phyloP scores from a whole-genome alignment of 179 eudicot genomes.

The Beta macrorhiza region DNA sequence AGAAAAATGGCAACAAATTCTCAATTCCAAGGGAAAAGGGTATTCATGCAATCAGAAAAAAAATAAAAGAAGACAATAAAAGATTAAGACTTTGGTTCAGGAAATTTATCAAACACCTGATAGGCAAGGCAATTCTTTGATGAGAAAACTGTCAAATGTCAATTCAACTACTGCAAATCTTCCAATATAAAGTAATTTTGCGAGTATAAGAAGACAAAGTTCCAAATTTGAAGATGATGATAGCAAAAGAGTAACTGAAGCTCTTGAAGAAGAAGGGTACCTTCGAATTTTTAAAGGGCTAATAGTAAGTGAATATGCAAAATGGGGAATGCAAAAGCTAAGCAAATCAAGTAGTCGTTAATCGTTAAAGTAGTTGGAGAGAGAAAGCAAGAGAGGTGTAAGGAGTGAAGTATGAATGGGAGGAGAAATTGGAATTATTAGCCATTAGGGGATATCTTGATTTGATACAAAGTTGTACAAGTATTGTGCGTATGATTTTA shows the following conservation, averaged over 20 bases:
- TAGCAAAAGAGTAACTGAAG: background rate
- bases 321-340: background rate
- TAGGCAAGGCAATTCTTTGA: conserved; percentile 15
- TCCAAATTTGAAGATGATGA: background rate
- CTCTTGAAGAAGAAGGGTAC: background rate
- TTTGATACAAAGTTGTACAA: no score
- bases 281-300: background rate
- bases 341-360: no score
- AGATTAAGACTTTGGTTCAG: conserved; percentile 17
- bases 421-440: no score
- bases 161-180: background rate
- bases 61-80: background rate
- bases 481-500: no score
- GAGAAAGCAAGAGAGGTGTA: background rate
- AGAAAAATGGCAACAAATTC: background rate
- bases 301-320: background rate
- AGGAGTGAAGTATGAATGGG: no score
- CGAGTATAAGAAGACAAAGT: background rate
- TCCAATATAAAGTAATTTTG: background rate
- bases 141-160: background rate
- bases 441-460: no score
- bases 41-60: background rate
- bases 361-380: background rate
- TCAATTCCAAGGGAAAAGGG: background rate
- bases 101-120: conserved; percentile 28